These are phyloP conservation scores for Plasmodium yoelii DNA, from an alignment of 169 alveolate genomes.

Conservation along the genomic window DNA sequence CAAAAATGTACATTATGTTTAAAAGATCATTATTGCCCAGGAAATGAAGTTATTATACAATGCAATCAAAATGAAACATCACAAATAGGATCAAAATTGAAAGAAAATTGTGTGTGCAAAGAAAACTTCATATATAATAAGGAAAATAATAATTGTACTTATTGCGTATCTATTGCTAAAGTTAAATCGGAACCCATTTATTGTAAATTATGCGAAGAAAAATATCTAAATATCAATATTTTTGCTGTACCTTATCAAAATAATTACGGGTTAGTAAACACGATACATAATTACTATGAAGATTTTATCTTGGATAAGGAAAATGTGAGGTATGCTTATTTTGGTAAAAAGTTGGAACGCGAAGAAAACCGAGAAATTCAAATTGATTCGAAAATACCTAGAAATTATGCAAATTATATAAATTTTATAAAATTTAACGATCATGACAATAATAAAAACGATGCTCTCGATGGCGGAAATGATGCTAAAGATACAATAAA, in stretches of 20 bases:
- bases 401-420: too few species aligned
- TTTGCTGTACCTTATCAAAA: constrained; percentile 26
- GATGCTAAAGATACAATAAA: not conserved
- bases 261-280: constrained; percentile 60
- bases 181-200: constrained; percentile 39
- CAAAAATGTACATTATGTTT: constrained; percentile 79
- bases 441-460: not conserved
- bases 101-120: constrained; percentile 38
- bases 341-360: constrained; percentile 2
- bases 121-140: constrained; percentile 49
- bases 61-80: constrained; percentile 44
- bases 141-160: constrained; percentile 25
- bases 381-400: too few species aligned
- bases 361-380: not conserved
- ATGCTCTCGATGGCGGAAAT: not conserved
- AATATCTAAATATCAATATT: constrained; percentile 18
- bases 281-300: constrained; percentile 34
- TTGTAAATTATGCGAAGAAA: constrained; percentile 53
- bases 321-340: constrained; percentile 36
- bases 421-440: constrained; percentile 11
- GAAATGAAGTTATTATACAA: constrained; percentile 16
- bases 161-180: constrained; percentile 66
- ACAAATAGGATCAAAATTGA: constrained; percentile 32
- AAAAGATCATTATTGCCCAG: constrained; percentile 75
- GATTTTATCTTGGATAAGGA: constrained; percentile 33